Evolutionary conservation across 139 green algal genomes (phyloP).

Genomic region (Micractinium conductrix): DNA sequence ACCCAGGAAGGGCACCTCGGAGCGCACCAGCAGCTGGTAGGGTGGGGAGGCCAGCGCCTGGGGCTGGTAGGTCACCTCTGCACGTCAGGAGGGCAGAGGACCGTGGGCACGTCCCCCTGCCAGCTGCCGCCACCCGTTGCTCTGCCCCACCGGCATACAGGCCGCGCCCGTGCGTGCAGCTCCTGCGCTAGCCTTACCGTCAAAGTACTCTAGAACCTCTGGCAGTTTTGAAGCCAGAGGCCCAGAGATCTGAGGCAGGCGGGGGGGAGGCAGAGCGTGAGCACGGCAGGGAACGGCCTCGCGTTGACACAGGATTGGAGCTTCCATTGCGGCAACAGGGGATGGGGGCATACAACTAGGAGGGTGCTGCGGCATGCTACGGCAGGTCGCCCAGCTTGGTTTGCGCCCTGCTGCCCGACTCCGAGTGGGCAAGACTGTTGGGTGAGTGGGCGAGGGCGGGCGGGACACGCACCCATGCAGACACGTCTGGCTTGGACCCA

Average conservation of each 20-base stretch:
- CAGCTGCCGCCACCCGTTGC: not conserved
- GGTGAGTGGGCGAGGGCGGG: no score
- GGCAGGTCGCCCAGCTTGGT: no score
- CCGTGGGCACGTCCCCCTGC: not conserved
- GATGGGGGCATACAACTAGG: not conserved
- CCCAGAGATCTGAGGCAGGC: not conserved
- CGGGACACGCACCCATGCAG: not conserved
- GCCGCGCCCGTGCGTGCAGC: no score
- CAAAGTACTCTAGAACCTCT: conserved; percentile 9
- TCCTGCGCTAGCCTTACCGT: not conserved
- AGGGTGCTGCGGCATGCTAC: not conserved
- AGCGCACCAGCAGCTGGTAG: not conserved
- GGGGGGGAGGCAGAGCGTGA: not conserved
- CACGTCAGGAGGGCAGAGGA: not conserved
- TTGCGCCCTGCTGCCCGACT: no score
- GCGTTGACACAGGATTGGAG: not conserved
- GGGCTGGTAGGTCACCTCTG: not conserved
- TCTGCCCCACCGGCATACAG: not conserved
- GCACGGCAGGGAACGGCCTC: not conserved
- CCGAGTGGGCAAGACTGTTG: not conserved
- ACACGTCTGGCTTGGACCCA: conserved; percentile 12
- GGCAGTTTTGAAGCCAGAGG: not conserved
- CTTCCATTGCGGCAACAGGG: not conserved
- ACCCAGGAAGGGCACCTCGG: not conserved
- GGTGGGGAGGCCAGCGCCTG: not conserved